These are phyloP conservation scores for Leccinum uliginosum DNA, from an alignment of 768 basidiomycete species.

Conservation along the genomic window DNA sequence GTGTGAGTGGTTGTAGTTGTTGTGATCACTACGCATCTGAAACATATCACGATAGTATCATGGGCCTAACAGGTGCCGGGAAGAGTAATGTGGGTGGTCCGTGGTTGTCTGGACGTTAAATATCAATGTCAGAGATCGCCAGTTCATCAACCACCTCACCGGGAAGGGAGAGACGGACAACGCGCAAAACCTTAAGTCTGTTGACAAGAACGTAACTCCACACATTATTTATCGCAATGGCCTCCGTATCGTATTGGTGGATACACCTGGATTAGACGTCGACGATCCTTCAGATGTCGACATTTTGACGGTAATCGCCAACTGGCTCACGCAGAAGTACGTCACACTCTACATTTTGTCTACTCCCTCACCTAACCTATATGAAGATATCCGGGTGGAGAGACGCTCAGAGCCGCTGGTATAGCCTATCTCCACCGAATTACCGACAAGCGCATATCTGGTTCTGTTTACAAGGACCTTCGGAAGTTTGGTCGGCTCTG, in stretches of 20 bases:
- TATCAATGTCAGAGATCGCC: neutral
- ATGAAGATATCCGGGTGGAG: constrained; percentile 6
- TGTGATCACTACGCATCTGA: neutral
- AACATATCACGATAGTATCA: constrained; percentile 3
- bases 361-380: neutral
- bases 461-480: constrained; percentile 29
- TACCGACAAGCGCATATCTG: constrained; percentile 32
- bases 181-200: constrained; percentile 6
- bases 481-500: constrained; percentile 34
- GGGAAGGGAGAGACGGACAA: neutral
- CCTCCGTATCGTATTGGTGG: constrained; percentile 12
- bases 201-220: constrained; percentile 9
- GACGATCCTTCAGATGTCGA: constrained; percentile 13
- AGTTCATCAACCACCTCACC: constrained; percentile 16
- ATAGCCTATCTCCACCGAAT: constrained; percentile 34
- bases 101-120: neutral
- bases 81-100: constrained; percentile 19
- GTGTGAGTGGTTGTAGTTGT: constrained; percentile 3
- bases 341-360: neutral
- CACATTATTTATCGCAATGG: neutral
- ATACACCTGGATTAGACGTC: constrained; percentile 22
- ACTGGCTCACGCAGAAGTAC: constrained; percentile 19
- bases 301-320: constrained; percentile 10
- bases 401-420: constrained; percentile 21
- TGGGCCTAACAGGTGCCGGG: constrained; percentile 25